These are phyloP conservation scores for Telfairia occidentalis DNA, from an alignment of 331 rosid species.

Conservation along the genomic window DNA sequence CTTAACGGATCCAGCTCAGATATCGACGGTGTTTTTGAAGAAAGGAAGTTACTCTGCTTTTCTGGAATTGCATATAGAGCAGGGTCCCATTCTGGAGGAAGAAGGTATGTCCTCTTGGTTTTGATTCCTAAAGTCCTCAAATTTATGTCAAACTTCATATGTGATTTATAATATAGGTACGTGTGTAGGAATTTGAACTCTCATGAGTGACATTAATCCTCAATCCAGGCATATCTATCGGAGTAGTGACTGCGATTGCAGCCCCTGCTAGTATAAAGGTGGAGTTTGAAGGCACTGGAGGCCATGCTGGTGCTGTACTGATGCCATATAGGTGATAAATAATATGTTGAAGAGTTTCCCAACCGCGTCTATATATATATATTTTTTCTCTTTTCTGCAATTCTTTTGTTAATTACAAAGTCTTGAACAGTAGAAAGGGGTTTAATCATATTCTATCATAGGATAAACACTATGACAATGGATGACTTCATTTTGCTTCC, in stretches of 20 bases:
- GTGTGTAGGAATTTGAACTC: constrained; percentile 36
- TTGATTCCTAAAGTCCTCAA: not conserved
- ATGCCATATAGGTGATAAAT: constrained; percentile 71
- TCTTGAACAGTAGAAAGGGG: not conserved
- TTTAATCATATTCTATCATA: not conserved
- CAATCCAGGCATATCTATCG: constrained; percentile 58
- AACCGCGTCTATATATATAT: not conserved
- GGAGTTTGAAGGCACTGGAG: constrained; percentile 89
- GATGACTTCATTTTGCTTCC: not conserved
- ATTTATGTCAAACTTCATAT: not conserved
- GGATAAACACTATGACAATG: not conserved
- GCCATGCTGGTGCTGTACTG: constrained; percentile 91
- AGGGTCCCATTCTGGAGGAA: constrained; percentile 85
- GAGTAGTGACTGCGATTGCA: constrained; percentile 88
- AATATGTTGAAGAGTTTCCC: constrained; percentile 4
- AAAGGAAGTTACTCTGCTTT: constrained; percentile 85
- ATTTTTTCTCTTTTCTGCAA: not conserved
- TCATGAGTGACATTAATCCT: not conserved
- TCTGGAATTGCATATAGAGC: constrained; percentile 87
- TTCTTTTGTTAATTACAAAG: not conserved
- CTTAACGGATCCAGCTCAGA: constrained; percentile 39
- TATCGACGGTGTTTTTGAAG: constrained; percentile 54
- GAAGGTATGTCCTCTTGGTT: constrained; percentile 44
- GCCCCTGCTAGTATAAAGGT: constrained; percentile 92
- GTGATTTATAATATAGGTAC: constrained; percentile 30